Evolutionary conservation across 768 basidiomycete species (phyloP).

Genomic region (Trichaptum fuscoviolaceum): DNA sequence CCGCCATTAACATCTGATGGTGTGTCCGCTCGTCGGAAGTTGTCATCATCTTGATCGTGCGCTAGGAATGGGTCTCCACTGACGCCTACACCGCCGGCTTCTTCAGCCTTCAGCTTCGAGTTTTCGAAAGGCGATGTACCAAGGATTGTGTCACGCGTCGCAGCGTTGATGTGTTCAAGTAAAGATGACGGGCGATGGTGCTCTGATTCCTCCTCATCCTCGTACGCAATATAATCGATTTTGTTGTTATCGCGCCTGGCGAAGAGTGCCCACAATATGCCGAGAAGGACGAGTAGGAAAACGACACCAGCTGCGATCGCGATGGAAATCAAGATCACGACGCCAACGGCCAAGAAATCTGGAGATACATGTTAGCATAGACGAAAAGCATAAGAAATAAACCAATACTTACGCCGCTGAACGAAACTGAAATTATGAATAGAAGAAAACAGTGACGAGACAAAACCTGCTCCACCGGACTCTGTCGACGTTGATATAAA

Average conservation of each 20-base stretch:
- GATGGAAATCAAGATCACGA: constrained; percentile 96
- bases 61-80: constrained; percentile 48
- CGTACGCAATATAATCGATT: constrained; percentile 50
- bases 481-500: constrained; percentile 68
- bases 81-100: constrained; percentile 24
- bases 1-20: constrained; percentile 67
- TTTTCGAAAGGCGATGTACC: constrained; percentile 54
- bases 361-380: constrained; percentile 9
- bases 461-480: constrained; percentile 61
- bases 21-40: constrained; percentile 76
- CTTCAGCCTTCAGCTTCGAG: constrained; percentile 43
- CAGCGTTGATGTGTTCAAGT: constrained; percentile 87
- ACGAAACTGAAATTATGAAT: constrained; percentile 70
- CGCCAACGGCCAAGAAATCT: constrained; percentile 87
- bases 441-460: constrained; percentile 82
- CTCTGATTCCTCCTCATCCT: constrained; percentile 68
- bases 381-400: constrained; percentile 8
- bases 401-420: constrained; percentile 51
- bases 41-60: constrained; percentile 62
- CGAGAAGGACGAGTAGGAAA: constrained; percentile 78
- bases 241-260: constrained; percentile 73
- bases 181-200: constrained; percentile 81
- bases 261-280: constrained; percentile 87
- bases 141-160: constrained; percentile 78
- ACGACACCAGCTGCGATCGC: constrained; percentile 94